phyloP scores from a whole-genome alignment of 176 grass and related monocot species.

The Oryza meyeriana region DNA sequence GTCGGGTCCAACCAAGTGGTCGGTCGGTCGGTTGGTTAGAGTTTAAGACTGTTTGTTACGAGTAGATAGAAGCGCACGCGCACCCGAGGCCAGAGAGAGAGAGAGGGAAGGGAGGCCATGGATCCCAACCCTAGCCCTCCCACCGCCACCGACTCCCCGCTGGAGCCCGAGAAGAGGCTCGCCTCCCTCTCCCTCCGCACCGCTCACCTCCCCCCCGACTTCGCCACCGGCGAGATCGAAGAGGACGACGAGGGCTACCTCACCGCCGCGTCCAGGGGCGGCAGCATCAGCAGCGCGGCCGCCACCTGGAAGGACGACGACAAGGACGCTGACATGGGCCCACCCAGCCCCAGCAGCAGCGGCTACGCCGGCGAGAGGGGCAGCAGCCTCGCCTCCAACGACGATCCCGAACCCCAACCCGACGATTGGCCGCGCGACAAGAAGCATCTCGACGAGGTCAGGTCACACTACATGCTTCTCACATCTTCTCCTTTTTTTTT shows the following conservation, averaged over 20 bases:
- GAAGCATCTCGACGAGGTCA: slow-evolving; percentile 78
- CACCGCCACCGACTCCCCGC: not conserved
- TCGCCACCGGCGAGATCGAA: slow-evolving; percentile 42
- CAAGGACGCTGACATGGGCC: slow-evolving; percentile 32
- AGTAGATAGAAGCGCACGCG: no score
- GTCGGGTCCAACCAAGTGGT: no score
- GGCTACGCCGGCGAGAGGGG: slow-evolving; percentile 90
- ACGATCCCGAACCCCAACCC: slow-evolving; percentile 38
- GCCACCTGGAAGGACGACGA: slow-evolving; percentile 36
- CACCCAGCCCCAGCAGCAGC: slow-evolving; percentile 82
- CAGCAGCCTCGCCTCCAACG: slow-evolving; percentile 64
- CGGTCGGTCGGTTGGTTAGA: no score
- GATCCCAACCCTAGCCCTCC: slow-evolving; percentile 40
- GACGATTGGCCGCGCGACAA: slow-evolving; percentile 59
- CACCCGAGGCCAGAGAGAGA: no score
- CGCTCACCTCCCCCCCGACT: slow-evolving; percentile 62
- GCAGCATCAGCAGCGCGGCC: slow-evolving; percentile 23
- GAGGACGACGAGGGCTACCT: slow-evolving; percentile 41
- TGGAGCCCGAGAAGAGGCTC: not conserved
- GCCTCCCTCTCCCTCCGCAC: slow-evolving; percentile 36
- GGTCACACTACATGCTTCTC: no score
- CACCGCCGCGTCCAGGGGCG: slow-evolving; percentile 46
- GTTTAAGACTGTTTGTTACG: no score
- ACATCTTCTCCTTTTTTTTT: no score
- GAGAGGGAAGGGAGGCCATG: slow-evolving; percentile 12